phyloP scores from a whole-genome alignment of 177 flowering plant genomes.

The Vitis hybrid region DNA sequence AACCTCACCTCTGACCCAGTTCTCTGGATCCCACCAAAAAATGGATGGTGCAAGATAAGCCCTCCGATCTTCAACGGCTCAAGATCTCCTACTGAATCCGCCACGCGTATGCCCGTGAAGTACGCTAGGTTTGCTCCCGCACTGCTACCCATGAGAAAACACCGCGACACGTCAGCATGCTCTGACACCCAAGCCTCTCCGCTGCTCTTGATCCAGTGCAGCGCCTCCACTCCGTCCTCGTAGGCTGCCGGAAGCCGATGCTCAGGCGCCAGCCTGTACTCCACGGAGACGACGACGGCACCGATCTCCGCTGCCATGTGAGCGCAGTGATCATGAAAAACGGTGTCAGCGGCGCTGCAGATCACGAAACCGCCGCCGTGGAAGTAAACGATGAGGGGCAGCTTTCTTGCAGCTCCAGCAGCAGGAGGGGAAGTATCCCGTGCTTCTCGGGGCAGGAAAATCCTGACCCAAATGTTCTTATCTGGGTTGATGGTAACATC shows the following conservation, averaged over 20 bases:
- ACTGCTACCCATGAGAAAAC: slow-evolving; percentile 36
- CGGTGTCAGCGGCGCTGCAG: slow-evolving; percentile 3
- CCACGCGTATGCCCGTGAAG: slow-evolving; percentile 18
- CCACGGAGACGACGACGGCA: slow-evolving; percentile 29
- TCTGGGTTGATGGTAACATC: too few relatives aligned
- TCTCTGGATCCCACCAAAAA: slow-evolving; percentile 18
- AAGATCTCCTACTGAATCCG: slow-evolving; percentile 11
- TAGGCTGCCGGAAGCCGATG: slow-evolving; percentile 42
- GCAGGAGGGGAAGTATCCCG: too few relatives aligned
- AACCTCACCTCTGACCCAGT: slow-evolving; percentile 10
- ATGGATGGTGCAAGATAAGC: slow-evolving; percentile 20
- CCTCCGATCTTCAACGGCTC: slow-evolving; percentile 29
- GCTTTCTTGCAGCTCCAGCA: slow-evolving; percentile 1
- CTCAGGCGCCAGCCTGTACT: slow-evolving; percentile 41
- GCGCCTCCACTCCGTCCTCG: slow-evolving; percentile 33
- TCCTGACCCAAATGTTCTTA: too few relatives aligned
- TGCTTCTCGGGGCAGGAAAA: too few relatives aligned
- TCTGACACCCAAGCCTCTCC: slow-evolving; percentile 24
- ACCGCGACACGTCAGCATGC: slow-evolving; percentile 20
- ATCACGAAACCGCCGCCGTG: slow-evolving; percentile 35
- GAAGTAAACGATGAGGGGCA: slow-evolving; percentile 25
- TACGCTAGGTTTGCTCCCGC: slow-evolving; percentile 39
- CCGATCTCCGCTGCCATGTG: slow-evolving; percentile 6
- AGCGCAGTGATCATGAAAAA: slow-evolving; percentile 18
- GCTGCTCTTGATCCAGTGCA: slow-evolving; percentile 19